Evolutionary conservation across 2,329 filamentous ascomycete genomes (phyloP), one percentile per base, ranked within the genome.

Genomic region (Aspergillus flavus): DNA sequence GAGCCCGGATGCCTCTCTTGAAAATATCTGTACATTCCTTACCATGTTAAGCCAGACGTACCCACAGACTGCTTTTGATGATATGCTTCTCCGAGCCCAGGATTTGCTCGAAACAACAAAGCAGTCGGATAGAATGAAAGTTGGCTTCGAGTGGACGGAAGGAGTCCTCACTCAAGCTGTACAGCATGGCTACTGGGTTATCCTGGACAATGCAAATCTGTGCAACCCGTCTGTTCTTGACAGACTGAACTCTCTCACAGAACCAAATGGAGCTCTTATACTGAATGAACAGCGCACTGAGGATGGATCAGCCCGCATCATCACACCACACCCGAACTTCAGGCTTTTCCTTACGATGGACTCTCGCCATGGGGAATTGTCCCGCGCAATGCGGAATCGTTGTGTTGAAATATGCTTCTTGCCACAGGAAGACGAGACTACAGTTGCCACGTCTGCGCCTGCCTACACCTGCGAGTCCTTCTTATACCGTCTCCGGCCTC

Each of bases 201-300:
- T 99, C 12, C 87, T 99, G 26, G 95, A 99, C 78, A 97, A 99
- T 77, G 95, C 96, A 64, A 99, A 99, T 73, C 85, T 99, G 62
- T 99, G 96, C 80, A 97, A 91, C 72, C 91, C 94, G 28, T 97
- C 94, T 7, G 95, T 99, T 1, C 85, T 99, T 11, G 95, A 99
- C 78, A 87, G 96, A 65, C 82, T 99, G 58, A 99, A 99, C 76
- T 98, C 95, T 0, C 82, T 99, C 10, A 89, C 98, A 9, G 95
- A 99, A 75, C 94, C 93, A 0, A 90, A 94, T 72, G 95, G 95
- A 1, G 89, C 88, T 66, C 82, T 99, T 26, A 93, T 92, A 70
- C 91, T 99, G 75, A 98, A 97, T 71, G 95, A 99, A 76, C 94
- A 98, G 75, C 93, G 92, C 61, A 91, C 89, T 14, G 86, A 88